phyloP scores from a whole-genome alignment of 345 rosid genomes.

The Eucalyptus dawsonii region DNA sequence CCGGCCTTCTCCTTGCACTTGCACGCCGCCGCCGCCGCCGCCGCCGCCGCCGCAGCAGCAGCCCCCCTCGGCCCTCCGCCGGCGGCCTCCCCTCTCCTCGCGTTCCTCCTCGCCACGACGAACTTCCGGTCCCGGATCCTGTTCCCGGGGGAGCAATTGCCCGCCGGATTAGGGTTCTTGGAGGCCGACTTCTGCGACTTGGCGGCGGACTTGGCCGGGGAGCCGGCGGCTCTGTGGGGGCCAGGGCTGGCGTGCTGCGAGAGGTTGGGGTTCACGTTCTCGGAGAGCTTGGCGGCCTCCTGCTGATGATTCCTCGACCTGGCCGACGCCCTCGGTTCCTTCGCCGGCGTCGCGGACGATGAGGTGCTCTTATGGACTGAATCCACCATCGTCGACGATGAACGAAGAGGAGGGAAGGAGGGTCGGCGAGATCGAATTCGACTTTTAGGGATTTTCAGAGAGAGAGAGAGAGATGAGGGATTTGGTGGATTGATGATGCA shows the following conservation, averaged over 20 bases:
- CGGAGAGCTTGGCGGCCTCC: slow-evolving; percentile 12
- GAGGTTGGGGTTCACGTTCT: slow-evolving; percentile 72
- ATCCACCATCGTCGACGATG: slow-evolving; percentile 25
- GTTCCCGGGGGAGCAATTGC: background rate
- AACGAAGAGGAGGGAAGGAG: background rate
- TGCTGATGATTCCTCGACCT: slow-evolving; percentile 20
- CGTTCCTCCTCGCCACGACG: slow-evolving; percentile 68
- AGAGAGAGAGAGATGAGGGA: background rate
- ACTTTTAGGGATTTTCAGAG: background rate
- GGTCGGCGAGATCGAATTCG: background rate
- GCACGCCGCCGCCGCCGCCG: slow-evolving; percentile 37
- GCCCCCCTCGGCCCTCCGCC: background rate
- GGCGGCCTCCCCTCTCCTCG: slow-evolving; percentile 29
- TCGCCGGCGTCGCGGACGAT: slow-evolving; percentile 37
- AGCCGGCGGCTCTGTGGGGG: slow-evolving; percentile 8
- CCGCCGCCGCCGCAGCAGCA: slow-evolving; percentile 10
- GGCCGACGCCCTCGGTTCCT: slow-evolving; percentile 28
- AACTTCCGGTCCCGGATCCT: slow-evolving; percentile 47
- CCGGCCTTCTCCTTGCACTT: slow-evolving; percentile 52
- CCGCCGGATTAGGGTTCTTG: background rate
- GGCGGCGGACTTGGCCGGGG: slow-evolving; percentile 44
- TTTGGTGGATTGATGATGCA: background rate
- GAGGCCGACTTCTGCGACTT: slow-evolving; percentile 35
- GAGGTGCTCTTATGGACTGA: slow-evolving; percentile 7
- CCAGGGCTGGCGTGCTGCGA: slow-evolving; percentile 24